Evolutionary conservation across 2,329 filamentous ascomycete genomes (phyloP).

Genomic region (Hypoxylon rubiginosum): DNA sequence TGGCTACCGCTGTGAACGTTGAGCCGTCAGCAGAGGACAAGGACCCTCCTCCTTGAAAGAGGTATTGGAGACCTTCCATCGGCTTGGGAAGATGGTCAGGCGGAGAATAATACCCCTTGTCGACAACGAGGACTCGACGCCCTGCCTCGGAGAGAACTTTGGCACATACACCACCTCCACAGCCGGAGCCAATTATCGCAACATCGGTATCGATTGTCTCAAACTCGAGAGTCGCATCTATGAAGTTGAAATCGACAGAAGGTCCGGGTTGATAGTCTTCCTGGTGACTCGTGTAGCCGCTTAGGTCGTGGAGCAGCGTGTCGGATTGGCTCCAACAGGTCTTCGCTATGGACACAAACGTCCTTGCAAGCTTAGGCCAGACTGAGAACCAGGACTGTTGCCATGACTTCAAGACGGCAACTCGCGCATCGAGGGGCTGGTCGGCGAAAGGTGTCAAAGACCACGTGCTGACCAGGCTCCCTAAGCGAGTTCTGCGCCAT

Average conservation of each 20-base stretch:
- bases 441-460: constrained; percentile 15
- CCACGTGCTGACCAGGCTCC: constrained; percentile 26
- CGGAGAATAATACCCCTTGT: too few species aligned
- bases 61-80: too few species aligned
- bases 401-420: constrained; percentile 17
- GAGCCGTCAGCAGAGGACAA: too few species aligned
- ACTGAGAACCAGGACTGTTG: constrained; percentile 15
- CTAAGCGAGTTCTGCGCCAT: background rate
- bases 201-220: background rate
- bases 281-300: constrained; percentile 2
- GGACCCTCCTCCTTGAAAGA: too few species aligned
- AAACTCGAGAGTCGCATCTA: background rate
- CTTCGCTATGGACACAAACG: constrained; percentile 13
- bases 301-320: constrained; percentile 16
- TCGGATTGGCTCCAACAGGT: constrained; percentile 18
- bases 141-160: too few species aligned
- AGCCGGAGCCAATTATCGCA: background rate
- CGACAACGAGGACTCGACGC: too few species aligned
- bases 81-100: too few species aligned
- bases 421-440: constrained; percentile 10
- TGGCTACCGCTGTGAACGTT: too few species aligned
- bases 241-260: background rate
- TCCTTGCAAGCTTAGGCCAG: constrained; percentile 18
- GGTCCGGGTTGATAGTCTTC: background rate
- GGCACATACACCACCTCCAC: too few species aligned